phyloP scores from a whole-genome alignment of 805 yeast species.

The Geotrichum ghanense region DNA sequence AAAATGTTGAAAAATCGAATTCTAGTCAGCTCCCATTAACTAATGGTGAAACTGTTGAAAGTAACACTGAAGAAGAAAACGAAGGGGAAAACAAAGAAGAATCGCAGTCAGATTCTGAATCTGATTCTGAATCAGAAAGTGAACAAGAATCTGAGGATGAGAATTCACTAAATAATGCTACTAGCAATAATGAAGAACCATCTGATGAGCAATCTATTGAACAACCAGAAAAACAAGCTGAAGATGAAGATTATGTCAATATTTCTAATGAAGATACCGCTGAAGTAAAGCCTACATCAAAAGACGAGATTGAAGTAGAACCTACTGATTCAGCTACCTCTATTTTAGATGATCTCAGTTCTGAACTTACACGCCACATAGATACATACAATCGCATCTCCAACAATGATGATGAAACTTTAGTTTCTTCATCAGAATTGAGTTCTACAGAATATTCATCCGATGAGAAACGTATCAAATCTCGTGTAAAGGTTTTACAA shows the following conservation, averaged over 20 bases:
- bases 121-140: not conserved
- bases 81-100: conserved; percentile 1
- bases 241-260: not conserved
- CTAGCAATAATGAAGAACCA: not conserved
- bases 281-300: not conserved
- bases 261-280: not conserved
- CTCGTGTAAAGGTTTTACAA: conserved; percentile 19
- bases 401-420: conserved; percentile 4
- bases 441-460: conserved; percentile 2
- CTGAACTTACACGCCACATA: not conserved
- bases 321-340: not conserved
- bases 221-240: not conserved
- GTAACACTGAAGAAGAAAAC: no score
- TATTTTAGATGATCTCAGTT: not conserved
- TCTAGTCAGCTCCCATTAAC: not conserved
- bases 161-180: not conserved
- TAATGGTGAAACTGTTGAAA: not conserved
- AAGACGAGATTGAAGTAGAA: not conserved
- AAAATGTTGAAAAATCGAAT: not conserved
- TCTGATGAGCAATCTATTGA: not conserved
- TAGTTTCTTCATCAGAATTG: not conserved
- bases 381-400: conserved; percentile 13
- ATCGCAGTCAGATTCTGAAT: not conserved
- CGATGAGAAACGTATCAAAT: conserved; percentile 6
- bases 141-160: conserved; percentile 7